Evolutionary conservation across 805 yeast species (phyloP).

Genomic region (Saturnispora saitoi): DNA sequence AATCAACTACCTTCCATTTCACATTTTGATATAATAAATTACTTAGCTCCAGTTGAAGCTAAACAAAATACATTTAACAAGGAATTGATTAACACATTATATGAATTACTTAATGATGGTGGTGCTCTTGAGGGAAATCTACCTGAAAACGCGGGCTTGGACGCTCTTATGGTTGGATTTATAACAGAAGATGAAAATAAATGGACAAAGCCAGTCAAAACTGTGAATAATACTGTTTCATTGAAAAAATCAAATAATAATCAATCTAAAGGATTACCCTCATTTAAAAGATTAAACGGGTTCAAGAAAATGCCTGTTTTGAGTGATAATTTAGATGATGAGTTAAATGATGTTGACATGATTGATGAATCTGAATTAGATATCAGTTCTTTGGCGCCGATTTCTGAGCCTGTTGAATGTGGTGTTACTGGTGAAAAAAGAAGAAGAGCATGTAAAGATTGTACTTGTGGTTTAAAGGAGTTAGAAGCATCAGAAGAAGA

Average conservation of each 20-base stretch:
- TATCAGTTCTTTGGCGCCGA: constrained; percentile 30
- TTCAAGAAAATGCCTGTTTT: constrained; percentile 13
- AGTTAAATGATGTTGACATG: constrained; percentile 16
- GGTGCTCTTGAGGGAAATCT: constrained; percentile 49
- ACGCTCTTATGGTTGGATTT: constrained; percentile 62
- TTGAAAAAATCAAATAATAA: constrained; percentile 14
- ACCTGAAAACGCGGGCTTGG: constrained; percentile 43
- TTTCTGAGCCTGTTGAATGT: constrained; percentile 54
- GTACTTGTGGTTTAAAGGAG: constrained; percentile 95
- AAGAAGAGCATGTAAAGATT: constrained; percentile 94
- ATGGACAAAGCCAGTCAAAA: constrained; percentile 48
- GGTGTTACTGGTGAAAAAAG: constrained; percentile 44
- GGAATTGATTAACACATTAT: constrained; percentile 34
- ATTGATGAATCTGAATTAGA: constrained; percentile 31
- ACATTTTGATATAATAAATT: constrained; percentile 38
- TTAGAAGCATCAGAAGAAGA: constrained; percentile 59
- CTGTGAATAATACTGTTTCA: constrained; percentile 15
- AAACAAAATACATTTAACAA: constrained; percentile 37
- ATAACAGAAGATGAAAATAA: constrained; percentile 33
- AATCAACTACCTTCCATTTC: constrained; percentile 29
- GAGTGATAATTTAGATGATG: constrained; percentile 10
- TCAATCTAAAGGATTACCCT: constrained; percentile 17
- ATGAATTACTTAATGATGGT: constrained; percentile 31
- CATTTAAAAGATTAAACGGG: constrained; percentile 22
- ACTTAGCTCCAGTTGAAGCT: constrained; percentile 48